Evolutionary conservation across 163 green algal species (phyloP), one percentile per base, ranked within the genome.

Genomic region (Prototheca stagnorum): DNA sequence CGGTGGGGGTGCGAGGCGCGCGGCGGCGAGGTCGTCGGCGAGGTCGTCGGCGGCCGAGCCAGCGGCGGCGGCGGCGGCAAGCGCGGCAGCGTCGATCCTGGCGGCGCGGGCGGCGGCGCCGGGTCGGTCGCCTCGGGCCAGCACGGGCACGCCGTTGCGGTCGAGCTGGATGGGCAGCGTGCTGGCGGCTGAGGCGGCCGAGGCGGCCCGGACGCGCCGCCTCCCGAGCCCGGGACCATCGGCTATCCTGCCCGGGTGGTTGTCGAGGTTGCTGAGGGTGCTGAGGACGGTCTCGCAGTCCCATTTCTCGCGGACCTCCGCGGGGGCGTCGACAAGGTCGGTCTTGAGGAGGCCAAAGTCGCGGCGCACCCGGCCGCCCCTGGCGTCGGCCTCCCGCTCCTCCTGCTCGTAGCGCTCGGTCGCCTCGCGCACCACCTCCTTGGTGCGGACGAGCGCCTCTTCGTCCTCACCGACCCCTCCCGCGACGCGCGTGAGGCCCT

Each of bases 231-330:
- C n/a, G 47, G 35, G 24, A 25, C 20, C 19, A 16, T 79, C 69
- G 6, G 50, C 54, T 25, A 88, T 82, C 28, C 50, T 54, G 11
- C 48, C 71, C 1, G 79, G 79, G 50, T 90, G 77, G 64, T 90
- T 84, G 51, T 81, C 63, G 39, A 82, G 49, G 61, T 83, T 91
- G 22, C 63, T 72, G 3, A 68, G 60, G 44, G 84, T 47, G 5
- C 74, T 82, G 33, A 91, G 65, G 20, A 89, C 64, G 17, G 61
- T 81, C 59, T 93, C 84, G 52, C 80, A 92, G 62, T 94, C 84
- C 79, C 81, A 90, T 7, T 49, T 53, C 51, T 85, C 68, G 5
- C 55, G 51, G 51, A 59, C 48, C 15, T 16, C 29, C 3, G 35
- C 21, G 29, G 33, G 6, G 3, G n/a, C 22, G 29, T 56, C 53